Evolutionary conservation across 306 rosid genomes (phyloP), one percentile per base, ranked within the genome.

Genomic region (Parietaria judaica): DNA sequence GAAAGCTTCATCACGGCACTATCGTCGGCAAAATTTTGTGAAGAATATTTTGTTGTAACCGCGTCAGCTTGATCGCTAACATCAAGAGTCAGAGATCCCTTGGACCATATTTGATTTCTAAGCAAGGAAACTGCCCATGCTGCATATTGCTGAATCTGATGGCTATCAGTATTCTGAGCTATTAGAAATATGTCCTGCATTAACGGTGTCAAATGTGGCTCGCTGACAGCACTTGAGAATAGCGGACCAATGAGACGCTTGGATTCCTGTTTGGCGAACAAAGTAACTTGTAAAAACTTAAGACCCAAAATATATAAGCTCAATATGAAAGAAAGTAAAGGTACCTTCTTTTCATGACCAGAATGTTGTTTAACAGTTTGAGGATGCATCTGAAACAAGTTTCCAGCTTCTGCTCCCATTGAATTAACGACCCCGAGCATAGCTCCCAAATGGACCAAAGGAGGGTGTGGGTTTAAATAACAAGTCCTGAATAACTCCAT

Each of bases 161-260:
- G 86, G 71, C 74, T 85, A 79, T 86, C 84, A 65, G 95, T 80
- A 72, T 77, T 84, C 75, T 88, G 92, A 8, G 98, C 96, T 70
- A 92, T 85, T 38, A 88, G 96, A 86, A 84, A 92, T 74, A 92
- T 70, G 67, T 92, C 98, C 77, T 92, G 98, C 80, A 86, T 77
- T 80, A 84, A 68, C 8, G 89, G 73, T 65, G 86, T 84, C 80
- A 92, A 77, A 73, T 77, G 70, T 58, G 81, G 85, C 79, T 82
- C 90, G 60, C 66, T 59, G 44, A 68, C 69, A 59, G 87, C 74
- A 74, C 78, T 80, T 72, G 83, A 75, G 56, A 88, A 90, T 66
- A 86, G 77, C 53, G 90, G 94, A 54, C 90, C 88, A 76, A 13
- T 66, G 70, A 82, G 75, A 71, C 77, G 76, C 66, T 70, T 74